These are phyloP conservation scores for Dovyalis caffra DNA, from an alignment of 345 rosid genomes.

Conservation along the genomic window DNA sequence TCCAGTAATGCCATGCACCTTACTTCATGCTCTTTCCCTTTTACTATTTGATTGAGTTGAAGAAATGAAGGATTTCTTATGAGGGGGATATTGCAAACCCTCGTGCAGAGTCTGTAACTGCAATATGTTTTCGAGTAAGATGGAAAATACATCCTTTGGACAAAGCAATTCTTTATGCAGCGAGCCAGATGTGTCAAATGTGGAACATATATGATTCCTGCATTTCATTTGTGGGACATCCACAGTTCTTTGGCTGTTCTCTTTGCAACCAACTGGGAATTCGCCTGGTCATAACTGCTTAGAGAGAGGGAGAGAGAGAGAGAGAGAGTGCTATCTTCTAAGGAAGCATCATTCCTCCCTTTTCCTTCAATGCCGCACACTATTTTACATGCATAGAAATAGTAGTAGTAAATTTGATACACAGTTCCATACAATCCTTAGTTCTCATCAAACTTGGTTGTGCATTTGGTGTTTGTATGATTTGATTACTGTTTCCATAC, in stretches of 20 bases:
- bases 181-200: not conserved
- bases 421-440: not conserved
- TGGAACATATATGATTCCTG: not conserved
- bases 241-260: not conserved
- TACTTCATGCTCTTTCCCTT: not conserved
- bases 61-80: not conserved
- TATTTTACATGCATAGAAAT: not conserved
- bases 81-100: too few relatives aligned
- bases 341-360: not conserved
- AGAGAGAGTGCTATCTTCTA: not conserved
- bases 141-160: not conserved
- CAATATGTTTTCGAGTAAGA: not conserved
- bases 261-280: not conserved
- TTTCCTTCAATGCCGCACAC: not conserved
- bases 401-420: not conserved
- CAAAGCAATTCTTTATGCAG: not conserved
- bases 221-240: not conserved
- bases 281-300: not conserved
- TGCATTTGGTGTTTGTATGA: not conserved
- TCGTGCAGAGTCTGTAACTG: not conserved
- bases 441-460: not conserved
- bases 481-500: not conserved
- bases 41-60: not conserved
- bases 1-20: not conserved
- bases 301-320: too few relatives aligned